Evolutionary conservation across 2,329 filamentous ascomycete species (phyloP), one percentile per base, ranked within the genome.

Genomic region (Madurella fahalii): DNA sequence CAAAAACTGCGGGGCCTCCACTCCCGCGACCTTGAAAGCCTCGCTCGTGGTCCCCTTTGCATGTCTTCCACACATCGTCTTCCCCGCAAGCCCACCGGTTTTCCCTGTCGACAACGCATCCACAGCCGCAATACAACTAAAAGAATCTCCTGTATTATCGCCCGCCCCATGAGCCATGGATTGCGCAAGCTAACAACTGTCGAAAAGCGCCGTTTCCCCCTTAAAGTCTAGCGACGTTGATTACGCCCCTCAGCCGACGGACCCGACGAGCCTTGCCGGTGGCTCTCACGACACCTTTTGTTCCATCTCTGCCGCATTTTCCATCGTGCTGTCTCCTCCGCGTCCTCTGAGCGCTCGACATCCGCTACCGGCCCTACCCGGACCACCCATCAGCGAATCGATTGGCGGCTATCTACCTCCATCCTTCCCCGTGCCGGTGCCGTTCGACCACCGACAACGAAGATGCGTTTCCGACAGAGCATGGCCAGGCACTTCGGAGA

Each of bases 401-500:
- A 37, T 4, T 45, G n/a, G 15, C 32, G 16, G 16, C 9, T 42
- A n/a, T 30, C 15, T n/a, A 20, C 17, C 41, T 44, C 32, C 17
- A 11, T 16, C 9, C n/a, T 9, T 16, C 40, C 12, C 39, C n/a
- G 11, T 9, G 16, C 45, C 40, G 7, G 15, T 17, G 2, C 45
- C 17, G 37, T 16, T 20, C 15, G n/a, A 5, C 5, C 16, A 15
- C 48, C 17, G 18, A 30, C 32, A 57, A 11, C 13, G 4, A 37
- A 46, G 16, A 65, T 65, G 63, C 61, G 59, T 15, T 63, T 65
- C 50, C 56, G 61, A 37, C 59, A 62, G 39, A 56, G 59, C 41
- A 56, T 65, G 53, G 58, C 60, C 18, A 60, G 57, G 51, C 61
- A 60, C 25, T 62, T 65, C 42, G 62, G 61, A 47, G 62, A 63